A percentile compares a stretch with the other conserved stretches of the same genome.
These are phyloP conservation scores for Orbilia javanica DNA, from an alignment of 2,329 filamentous ascomycete species.

Conservation along the genomic window DNA sequence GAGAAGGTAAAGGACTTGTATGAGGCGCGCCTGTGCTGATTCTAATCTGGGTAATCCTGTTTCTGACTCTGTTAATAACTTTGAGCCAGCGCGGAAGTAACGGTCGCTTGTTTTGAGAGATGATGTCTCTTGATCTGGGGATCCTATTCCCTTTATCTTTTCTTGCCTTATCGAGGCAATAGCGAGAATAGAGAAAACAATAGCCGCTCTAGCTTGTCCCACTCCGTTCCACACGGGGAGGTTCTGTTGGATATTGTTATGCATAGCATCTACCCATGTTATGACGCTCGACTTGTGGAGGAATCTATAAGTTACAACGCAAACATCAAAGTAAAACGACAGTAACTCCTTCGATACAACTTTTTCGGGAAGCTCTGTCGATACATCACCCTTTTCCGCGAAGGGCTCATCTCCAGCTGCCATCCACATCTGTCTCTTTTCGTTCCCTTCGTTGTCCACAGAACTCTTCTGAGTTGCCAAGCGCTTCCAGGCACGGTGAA, in stretches of 20 bases:
- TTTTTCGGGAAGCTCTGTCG: constrained; percentile 66
- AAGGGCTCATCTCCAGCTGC: constrained; percentile 70
- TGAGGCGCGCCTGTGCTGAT: constrained; percentile 71
- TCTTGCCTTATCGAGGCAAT: constrained; percentile 68
- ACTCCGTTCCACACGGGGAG: constrained; percentile 66
- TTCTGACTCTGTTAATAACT: constrained; percentile 67
- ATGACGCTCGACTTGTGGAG: constrained; percentile 71
- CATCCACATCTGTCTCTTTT: constrained; percentile 60
- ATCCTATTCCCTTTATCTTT: constrained; percentile 63
- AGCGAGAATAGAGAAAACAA: constrained; percentile 69
- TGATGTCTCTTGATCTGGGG: constrained; percentile 61
- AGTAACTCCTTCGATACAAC: constrained; percentile 67
- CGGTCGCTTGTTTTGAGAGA: constrained; percentile 64
- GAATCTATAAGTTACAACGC: constrained; percentile 73
- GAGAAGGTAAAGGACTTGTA: constrained; percentile 73
- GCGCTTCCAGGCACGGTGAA: constrained; percentile 77
- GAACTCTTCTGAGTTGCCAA: constrained; percentile 70
- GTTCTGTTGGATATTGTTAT: constrained; percentile 64
- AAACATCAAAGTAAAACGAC: constrained; percentile 72
- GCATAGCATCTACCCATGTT: constrained; percentile 67
- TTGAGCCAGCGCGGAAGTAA: constrained; percentile 66
- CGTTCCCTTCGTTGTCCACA: constrained; percentile 67
- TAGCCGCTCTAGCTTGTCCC: constrained; percentile 67
- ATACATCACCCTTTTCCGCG: constrained; percentile 63
- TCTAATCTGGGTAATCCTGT: constrained; percentile 71